Evolutionary conservation across 164 flowering plant genomes (phyloP).

Genomic region (Santalum album): DNA sequence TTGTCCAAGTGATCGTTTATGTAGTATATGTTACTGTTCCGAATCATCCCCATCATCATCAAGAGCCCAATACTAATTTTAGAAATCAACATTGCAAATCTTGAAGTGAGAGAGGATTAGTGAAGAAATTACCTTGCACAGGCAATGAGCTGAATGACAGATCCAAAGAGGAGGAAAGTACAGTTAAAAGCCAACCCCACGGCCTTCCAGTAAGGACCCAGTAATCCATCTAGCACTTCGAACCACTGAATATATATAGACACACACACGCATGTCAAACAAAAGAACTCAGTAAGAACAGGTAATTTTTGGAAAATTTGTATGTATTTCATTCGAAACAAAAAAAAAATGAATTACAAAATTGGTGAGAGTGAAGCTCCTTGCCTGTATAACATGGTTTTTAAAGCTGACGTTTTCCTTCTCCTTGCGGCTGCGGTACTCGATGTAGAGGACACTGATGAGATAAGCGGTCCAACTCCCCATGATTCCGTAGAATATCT

Average conservation of each 20-base stretch:
- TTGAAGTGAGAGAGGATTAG: no score
- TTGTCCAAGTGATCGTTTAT: conserved; percentile 85
- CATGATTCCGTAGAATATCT: conserved; percentile 22
- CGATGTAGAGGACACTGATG: conserved; percentile 16
- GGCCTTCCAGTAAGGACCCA: conserved; percentile 95
- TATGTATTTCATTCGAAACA: not conserved
- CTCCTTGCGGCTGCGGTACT: conserved; percentile 23
- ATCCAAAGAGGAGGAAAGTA: conserved; percentile 83
- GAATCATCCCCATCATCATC: not conserved
- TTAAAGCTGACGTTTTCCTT: conserved; percentile 26
- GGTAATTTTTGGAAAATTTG: no score
- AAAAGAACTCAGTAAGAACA: no score
- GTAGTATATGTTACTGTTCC: conserved; percentile 83
- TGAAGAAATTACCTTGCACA: conserved; percentile 85
- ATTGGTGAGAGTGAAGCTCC: not conserved
- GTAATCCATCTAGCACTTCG: conserved; percentile 83
- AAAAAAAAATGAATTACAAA: not conserved
- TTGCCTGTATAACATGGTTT: conserved; percentile 22
- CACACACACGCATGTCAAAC: no score
- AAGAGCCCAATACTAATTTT: not conserved
- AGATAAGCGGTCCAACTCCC: conserved; percentile 22
- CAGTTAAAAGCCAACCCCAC: conserved; percentile 84
- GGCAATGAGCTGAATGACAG: conserved; percentile 90
- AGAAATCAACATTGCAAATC: no score
- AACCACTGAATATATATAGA: conserved; percentile 72